These are phyloP conservation scores for Malassezia brasiliensis DNA, from an alignment of 1,284 basidiomycete species.

Conservation along the genomic window DNA sequence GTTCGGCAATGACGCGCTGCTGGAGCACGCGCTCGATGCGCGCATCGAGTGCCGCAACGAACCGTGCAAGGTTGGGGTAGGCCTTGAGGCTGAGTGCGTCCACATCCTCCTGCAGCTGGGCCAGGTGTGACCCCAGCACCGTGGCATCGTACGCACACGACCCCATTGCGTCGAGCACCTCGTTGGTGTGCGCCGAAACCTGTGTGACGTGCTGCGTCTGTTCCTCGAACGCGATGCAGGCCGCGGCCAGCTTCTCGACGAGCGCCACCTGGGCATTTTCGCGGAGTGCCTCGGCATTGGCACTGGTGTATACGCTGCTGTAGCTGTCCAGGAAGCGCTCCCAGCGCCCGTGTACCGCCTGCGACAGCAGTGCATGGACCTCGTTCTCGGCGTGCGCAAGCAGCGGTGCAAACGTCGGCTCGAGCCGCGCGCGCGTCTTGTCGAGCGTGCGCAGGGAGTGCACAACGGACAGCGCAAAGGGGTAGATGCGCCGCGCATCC, in stretches of 20 bases:
- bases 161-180: conserved; percentile 72
- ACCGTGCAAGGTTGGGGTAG: conserved; percentile 92
- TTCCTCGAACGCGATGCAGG: conserved; percentile 68
- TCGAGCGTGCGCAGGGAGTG: conserved; percentile 93
- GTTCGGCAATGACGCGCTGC: conserved; percentile 55
- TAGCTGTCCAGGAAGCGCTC: conserved; percentile 62
- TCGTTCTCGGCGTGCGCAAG: conserved; percentile 37
- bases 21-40: conserved; percentile 73
- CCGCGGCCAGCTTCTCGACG: conserved; percentile 85
- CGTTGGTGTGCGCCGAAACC: conserved; percentile 72
- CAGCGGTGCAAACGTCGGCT: conserved; percentile 72
- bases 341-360: conserved; percentile 77
- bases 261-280: conserved; percentile 84
- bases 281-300: conserved; percentile 24
- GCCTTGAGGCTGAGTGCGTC: conserved; percentile 90
- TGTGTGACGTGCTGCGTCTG: conserved; percentile 89
- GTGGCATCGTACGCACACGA: conserved; percentile 75
- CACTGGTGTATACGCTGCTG: conserved; percentile 55
- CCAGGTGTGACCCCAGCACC: conserved; percentile 67
- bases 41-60: conserved; percentile 79
- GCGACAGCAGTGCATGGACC: conserved; percentile 30
- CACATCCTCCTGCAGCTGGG: conserved; percentile 77
- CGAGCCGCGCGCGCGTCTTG: conserved; percentile 80
- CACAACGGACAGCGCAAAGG: conserved; percentile 87
- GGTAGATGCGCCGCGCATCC: conserved; percentile 94